Base-by-base conservation (phyloP, 163 green algal genomes). In the Chlorella variabilis region DNA sequence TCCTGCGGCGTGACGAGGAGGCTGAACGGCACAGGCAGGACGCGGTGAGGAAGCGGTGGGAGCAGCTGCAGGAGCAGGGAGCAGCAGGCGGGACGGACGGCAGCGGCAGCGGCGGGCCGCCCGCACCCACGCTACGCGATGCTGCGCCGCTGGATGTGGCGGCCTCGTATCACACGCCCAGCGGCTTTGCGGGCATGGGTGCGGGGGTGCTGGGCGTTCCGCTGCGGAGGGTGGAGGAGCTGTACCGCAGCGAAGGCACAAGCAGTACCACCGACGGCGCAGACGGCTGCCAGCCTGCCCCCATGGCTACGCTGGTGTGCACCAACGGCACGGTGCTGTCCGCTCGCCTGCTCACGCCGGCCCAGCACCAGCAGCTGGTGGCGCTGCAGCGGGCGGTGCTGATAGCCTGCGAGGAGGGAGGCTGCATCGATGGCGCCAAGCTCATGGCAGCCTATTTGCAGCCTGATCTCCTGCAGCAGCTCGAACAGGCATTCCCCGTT, bases 121-220 rank as follows among this genome's bases (percentile, higher is more conserved):
- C 21, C 31, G 23, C 59, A 29, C 54, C 75, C 20, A 54, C 59
- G 18, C 41, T 65, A 20, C 61, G 29, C 1, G 20, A 63, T 29
- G 59, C 41, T 5, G 27, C 39, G 1, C 36, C 20, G 13, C 56
- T 56, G 36, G 54, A 80, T 59, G 73, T 58, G 33, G 71, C 38
- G 5, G 45, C 69, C 45, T 76, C 54, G 5, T n/a, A 18, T 5
- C 59, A 21, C 18, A 20, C 8, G 9, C 59, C 27, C n/a, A 56
- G 21, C 25, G 23, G 38, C 27, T 39, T 80, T 48, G 56, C 59
- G 13, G 73, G 27, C 56, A 69, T 59, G 34, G 25, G 23, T 3
- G 33, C 36, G 4, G 73, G 73, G 23, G 4, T 25, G 38, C 73
- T 80, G 54, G 73, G 73, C 15, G 56, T 70, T 36, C 36, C 73